A percentile compares a stretch with the other conserved stretches of the same genome.
Conservation (phyloP, 2,329 filamentous ascomycete species). For the Penicillium glabrum region DNA sequence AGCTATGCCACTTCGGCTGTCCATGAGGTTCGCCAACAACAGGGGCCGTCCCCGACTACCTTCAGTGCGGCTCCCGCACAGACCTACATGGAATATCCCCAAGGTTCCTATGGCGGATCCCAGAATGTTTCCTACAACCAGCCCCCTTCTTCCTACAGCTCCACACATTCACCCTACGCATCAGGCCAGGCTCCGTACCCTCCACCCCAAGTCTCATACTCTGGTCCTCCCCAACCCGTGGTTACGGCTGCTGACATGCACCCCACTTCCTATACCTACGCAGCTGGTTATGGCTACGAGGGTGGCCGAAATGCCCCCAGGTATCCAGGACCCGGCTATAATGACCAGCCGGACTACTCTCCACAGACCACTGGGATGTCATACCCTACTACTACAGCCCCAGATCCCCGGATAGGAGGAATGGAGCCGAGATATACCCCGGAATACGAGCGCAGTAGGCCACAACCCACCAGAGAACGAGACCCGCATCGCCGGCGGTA, state of each 20-base stretch:
- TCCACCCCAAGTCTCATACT: slow-evolving; percentile 33
- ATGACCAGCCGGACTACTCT: slow-evolving; percentile 43
- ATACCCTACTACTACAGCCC: slow-evolving; percentile 41
- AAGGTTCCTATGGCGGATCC: slow-evolving; percentile 31
- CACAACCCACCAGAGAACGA: slow-evolving; percentile 40
- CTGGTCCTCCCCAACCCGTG: slow-evolving; percentile 36
- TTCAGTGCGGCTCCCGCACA: slow-evolving; percentile 36
- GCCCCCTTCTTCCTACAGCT: slow-evolving; percentile 31
- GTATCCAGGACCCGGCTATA: slow-evolving; percentile 43
- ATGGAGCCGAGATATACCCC: slow-evolving; percentile 46
- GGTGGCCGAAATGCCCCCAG: slow-evolving; percentile 41
- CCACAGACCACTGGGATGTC: slow-evolving; percentile 41
- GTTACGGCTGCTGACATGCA: slow-evolving; percentile 41
- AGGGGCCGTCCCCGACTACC: slow-evolving; percentile 38
- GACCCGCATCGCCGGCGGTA: slow-evolving; percentile 42
- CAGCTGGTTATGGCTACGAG: slow-evolving; percentile 38
- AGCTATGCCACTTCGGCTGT: slow-evolving; percentile 38
- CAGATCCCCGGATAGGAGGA: slow-evolving; percentile 44
- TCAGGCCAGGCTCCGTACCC: slow-evolving; percentile 36
- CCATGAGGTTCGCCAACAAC: slow-evolving; percentile 38
- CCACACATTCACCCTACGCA: slow-evolving; percentile 37
- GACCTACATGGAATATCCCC: slow-evolving; percentile 38
- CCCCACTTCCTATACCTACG: slow-evolving; percentile 40
- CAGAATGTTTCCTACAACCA: slow-evolving; percentile 35
- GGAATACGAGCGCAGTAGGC: slow-evolving; percentile 42